Conservation (phyloP, 345 rosid species). For the Eucalyptus sp. region DNA sequence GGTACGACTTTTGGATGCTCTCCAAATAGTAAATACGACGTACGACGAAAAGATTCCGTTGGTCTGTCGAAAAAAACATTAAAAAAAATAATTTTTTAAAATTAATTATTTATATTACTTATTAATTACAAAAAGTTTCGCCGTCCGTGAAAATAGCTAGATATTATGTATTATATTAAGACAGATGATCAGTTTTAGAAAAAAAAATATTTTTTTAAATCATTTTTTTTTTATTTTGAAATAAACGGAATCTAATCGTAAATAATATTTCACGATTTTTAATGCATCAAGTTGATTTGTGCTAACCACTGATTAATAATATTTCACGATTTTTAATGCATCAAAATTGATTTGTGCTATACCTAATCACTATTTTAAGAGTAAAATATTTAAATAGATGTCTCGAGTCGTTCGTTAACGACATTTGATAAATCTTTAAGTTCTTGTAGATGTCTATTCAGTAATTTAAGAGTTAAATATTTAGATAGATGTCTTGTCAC, state of each 20-base stretch:
- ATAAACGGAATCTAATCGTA: accelerated
- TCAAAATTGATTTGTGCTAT: neutral
- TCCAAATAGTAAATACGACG: neutral
- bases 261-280: neutral
- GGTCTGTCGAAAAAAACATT: neutral
- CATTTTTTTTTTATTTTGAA: too few relatives aligned
- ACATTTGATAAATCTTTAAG: accelerated
- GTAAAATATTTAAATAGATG: neutral
- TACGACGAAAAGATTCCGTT: neutral
- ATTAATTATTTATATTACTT: too few relatives aligned
- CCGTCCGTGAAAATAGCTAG: neutral
- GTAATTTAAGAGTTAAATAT: too few relatives aligned
- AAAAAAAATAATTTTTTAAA: too few relatives aligned
- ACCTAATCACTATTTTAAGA: neutral
- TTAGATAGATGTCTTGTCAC: too few relatives aligned
- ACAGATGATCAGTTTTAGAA: too few relatives aligned
- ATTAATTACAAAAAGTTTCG: too few relatives aligned
- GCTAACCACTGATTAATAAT: neutral
- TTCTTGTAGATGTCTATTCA: neutral
- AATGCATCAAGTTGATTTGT: neutral
- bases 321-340: neutral
- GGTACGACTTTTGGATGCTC: neutral
- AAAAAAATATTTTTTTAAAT: too few relatives aligned
- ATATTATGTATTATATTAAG: too few relatives aligned
- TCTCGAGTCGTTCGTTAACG: neutral